Evolutionary conservation across 179 eudicot genomes (phyloP).

Genomic region (Patellifolia procumbens): DNA sequence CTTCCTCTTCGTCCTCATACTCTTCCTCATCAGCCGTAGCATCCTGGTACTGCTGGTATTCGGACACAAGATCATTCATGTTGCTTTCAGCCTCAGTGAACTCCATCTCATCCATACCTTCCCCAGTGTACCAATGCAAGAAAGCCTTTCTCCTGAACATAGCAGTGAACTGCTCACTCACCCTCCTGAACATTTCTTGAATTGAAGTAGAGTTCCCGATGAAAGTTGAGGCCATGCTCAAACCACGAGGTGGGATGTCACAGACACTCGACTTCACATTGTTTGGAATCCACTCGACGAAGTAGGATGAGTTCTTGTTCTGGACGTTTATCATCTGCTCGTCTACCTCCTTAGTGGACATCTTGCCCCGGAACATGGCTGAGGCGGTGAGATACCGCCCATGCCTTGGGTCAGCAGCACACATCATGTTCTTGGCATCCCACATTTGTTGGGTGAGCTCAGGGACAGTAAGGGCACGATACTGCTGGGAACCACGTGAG

Average conservation of each 20-base stretch:
- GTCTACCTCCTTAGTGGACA: slow-evolving; percentile 49
- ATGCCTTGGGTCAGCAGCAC: slow-evolving; percentile 60
- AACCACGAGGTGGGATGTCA: slow-evolving; percentile 79
- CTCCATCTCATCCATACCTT: slow-evolving; percentile 93
- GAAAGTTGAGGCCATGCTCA: slow-evolving; percentile 82
- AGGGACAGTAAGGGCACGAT: slow-evolving; percentile 83
- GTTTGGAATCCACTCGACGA: slow-evolving; percentile 90
- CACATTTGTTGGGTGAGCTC: slow-evolving; percentile 91
- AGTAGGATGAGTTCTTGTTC: slow-evolving; percentile 85
- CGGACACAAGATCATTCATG: slow-evolving; percentile 71
- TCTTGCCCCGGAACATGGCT: slow-evolving; percentile 66
- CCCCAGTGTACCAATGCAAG: slow-evolving; percentile 95
- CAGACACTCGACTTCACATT: slow-evolving; percentile 86
- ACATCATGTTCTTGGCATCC: slow-evolving; percentile 90
- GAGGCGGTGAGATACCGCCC: slow-evolving; percentile 66
- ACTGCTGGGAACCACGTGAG: slow-evolving; percentile 86
- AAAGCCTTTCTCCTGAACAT: slow-evolving; percentile 93
- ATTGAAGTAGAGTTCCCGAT: slow-evolving; percentile 82
- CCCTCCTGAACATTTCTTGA: slow-evolving; percentile 87
- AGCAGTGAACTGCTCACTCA: slow-evolving; percentile 92
- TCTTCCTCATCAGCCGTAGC: slow-evolving; percentile 77
- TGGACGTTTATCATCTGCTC: slow-evolving; percentile 83
- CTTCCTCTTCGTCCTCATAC: slow-evolving; percentile 68
- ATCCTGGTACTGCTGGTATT: slow-evolving; percentile 80
- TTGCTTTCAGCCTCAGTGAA: slow-evolving; percentile 84